Evolutionary conservation across 2,329 filamentous ascomycete species (phyloP).

Genomic region (Fusarium brevicatenulatum): DNA sequence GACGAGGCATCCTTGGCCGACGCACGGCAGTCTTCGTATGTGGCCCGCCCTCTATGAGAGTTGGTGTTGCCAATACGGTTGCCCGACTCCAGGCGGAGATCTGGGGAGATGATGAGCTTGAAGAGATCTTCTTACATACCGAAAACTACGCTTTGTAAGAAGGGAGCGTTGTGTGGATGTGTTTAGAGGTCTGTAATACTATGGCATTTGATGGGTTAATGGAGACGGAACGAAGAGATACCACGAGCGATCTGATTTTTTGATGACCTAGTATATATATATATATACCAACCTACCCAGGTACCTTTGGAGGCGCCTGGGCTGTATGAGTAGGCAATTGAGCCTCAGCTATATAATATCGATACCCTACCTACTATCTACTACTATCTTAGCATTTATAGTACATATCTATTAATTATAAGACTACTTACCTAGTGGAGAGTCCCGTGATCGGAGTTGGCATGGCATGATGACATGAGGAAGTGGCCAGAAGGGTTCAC

Average conservation of each 20-base stretch:
- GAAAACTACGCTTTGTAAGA: slow-evolving; percentile 88
- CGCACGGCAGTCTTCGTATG: slow-evolving; percentile 93
- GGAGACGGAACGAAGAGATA: slow-evolving; percentile 38
- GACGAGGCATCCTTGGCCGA: slow-evolving; percentile 77
- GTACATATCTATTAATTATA: too few species aligned
- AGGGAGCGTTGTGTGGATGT: not conserved
- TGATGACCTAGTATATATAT: slow-evolving; percentile 22
- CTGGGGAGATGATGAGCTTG: slow-evolving; percentile 78
- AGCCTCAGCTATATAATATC: slow-evolving; percentile 30
- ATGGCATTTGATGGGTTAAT: not conserved
- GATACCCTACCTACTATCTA: slow-evolving; percentile 9
- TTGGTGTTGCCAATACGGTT: slow-evolving; percentile 87
- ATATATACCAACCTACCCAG: slow-evolving; percentile 7
- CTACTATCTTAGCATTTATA: not conserved
- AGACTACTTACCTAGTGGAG: not conserved
- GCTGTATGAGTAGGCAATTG: slow-evolving; percentile 26
- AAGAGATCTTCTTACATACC: slow-evolving; percentile 93
- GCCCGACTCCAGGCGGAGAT: slow-evolving; percentile 85
- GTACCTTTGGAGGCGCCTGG: not conserved
- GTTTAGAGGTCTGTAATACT: slow-evolving; percentile 34
- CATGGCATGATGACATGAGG: slow-evolving; percentile 13
- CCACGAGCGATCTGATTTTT: slow-evolving; percentile 44
- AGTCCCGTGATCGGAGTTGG: not conserved
- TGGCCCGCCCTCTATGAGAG: slow-evolving; percentile 85
- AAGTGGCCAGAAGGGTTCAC: slow-evolving; percentile 35